Evolutionary conservation across 2,329 filamentous ascomycete species (phyloP), one percentile per base, ranked within the genome.

Genomic region (Cadophora sp.): DNA sequence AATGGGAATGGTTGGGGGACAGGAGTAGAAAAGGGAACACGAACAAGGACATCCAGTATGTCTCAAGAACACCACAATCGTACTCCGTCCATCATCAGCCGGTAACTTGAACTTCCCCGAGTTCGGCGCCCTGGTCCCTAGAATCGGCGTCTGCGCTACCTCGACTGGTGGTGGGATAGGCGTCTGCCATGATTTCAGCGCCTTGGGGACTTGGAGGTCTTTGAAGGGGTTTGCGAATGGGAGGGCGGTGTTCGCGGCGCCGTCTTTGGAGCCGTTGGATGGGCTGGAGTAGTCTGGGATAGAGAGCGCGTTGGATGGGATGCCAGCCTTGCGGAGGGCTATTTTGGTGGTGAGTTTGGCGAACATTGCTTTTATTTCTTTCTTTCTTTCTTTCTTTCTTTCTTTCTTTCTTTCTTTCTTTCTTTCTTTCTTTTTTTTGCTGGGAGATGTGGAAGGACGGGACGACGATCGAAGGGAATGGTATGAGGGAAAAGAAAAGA

Each of bases 1-100:
- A 24, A 30, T 7, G 8, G 5, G 22, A 18, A 2, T n/a, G 1
- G 48, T 4, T 18, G 36, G 13, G 33, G 24, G 33, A 27, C 16
- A 33, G 24, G 39, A 8, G n/a, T 50, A n/a, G 39, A 7, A 36
- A 27, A 50, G 22, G 36, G 14, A 20, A 60, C 4, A 36, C 85
- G 76, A 83, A 91, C 90, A 93, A n/a, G 91, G 89, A 80, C 90
- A 92, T 30, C 90, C 91, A 75, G 89, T 92, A 76, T 92, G 89
- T 53, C 91, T 83, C 24, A 93, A 81, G 73, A 93, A 93, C 6
- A 87, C 83, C 27, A 93, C 79, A 3, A 93, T 75, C 0, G 84
- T 85, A 0, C 87, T 86, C 73, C 84, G 86, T 24, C 78, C 77
- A 74, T 81, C 79, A 1, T 83, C 77, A 66, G 78, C 78, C 0